Conservation (phyloP, 495 filamentous ascomycete genomes). For the Baudoinia panamericana region DNA sequence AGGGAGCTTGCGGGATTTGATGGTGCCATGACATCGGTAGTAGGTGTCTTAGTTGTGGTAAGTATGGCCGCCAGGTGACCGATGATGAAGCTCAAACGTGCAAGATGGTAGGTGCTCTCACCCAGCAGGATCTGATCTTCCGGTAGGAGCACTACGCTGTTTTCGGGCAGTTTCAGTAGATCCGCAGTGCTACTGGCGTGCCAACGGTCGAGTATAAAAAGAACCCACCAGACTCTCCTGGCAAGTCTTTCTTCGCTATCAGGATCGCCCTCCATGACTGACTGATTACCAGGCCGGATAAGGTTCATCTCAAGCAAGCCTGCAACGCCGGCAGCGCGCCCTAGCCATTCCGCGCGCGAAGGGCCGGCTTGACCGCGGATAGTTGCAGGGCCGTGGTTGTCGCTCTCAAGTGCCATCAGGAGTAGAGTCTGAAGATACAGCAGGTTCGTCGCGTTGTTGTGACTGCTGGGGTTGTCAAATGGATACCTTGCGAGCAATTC, state of each 20-base stretch:
- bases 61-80: slow-evolving; percentile 33
- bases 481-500: slow-evolving; percentile 43
- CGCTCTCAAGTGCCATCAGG: slow-evolving; percentile 47
- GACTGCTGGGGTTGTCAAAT: slow-evolving; percentile 33
- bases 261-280: slow-evolving; percentile 35
- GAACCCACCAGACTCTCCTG: slow-evolving; percentile 59
- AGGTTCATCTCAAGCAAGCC: slow-evolving; percentile 44
- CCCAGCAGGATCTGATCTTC: slow-evolving; percentile 56
- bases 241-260: slow-evolving; percentile 61
- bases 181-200: slow-evolving; percentile 53
- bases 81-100: slow-evolving; percentile 35
- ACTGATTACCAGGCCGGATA: slow-evolving; percentile 21
- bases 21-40: slow-evolving; percentile 29
- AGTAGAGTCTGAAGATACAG: slow-evolving; percentile 51
- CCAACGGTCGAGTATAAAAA: slow-evolving; percentile 64
- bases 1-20: slow-evolving; percentile 19
- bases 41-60: slow-evolving; percentile 31
- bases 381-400: slow-evolving; percentile 38
- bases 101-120: slow-evolving; percentile 47
- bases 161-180: slow-evolving; percentile 46
- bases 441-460: slow-evolving; percentile 39
- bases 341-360: slow-evolving; percentile 32
- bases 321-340: slow-evolving; percentile 45
- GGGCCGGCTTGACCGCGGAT: slow-evolving; percentile 24
- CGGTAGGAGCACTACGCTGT: slow-evolving; percentile 44